Conservation (phyloP, 1,284 basidiomycete genomes). For the Ganoderma leucocontextum region DNA sequence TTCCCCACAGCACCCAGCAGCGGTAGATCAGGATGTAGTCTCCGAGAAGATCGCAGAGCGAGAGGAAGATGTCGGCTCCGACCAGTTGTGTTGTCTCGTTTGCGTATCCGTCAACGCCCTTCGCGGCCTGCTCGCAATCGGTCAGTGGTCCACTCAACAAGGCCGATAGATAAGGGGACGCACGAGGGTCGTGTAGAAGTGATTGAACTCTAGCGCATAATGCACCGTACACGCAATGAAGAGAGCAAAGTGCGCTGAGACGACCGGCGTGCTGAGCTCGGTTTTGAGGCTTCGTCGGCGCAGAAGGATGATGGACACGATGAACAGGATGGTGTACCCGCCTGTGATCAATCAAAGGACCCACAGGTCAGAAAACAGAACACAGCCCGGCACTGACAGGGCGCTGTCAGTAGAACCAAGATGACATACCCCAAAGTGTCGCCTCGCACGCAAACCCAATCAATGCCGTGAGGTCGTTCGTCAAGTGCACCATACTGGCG, state of each 20-base stretch:
- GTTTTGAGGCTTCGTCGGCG: constrained; percentile 6
- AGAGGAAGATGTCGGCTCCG: constrained; percentile 45
- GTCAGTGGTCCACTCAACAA: neutral
- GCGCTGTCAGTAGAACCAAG: neutral
- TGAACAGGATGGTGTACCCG: constrained; percentile 15
- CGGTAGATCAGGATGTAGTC: constrained; percentile 49
- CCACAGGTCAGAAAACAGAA: neutral
- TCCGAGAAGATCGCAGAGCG: constrained; percentile 47
- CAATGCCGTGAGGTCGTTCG: constrained; percentile 41
- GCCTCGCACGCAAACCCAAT: constrained; percentile 46
- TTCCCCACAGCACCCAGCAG: constrained; percentile 49
- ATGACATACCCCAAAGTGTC: constrained; percentile 40
- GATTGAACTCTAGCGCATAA: constrained; percentile 49
- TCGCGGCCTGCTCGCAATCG: constrained; percentile 9
- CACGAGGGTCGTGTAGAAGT: constrained; percentile 45
- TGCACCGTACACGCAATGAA: constrained; percentile 47
- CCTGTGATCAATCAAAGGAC: constrained; percentile 18
- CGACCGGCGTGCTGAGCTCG: constrained; percentile 31
- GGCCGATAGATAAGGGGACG: constrained; percentile 15
- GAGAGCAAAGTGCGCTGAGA: constrained; percentile 40
- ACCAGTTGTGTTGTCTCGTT: constrained; percentile 42
- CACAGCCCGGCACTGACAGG: neutral
- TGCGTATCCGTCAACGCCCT: constrained; percentile 35
- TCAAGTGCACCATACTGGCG: constrained; percentile 6
- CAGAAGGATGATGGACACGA: constrained; percentile 32